Conservation (phyloP, 2,329 filamentous ascomycete genomes). For the Thelonectria discophora region DNA sequence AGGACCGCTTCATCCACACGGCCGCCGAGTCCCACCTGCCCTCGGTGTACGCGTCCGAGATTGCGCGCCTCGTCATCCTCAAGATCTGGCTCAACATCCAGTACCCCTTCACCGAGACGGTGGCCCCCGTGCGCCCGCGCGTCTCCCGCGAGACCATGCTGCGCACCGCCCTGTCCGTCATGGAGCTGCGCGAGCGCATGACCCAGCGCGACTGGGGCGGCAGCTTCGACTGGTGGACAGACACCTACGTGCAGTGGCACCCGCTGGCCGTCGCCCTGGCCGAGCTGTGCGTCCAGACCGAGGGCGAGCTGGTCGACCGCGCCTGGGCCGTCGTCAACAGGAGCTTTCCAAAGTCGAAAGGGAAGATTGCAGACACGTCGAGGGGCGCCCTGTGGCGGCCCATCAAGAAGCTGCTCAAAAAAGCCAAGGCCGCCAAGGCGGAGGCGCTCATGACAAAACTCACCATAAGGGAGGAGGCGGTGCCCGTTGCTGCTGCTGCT, state of each 20-base stretch:
- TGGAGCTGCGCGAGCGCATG: constrained; percentile 52
- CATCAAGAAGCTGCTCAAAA: constrained; percentile 61
- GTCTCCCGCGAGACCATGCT: constrained; percentile 55
- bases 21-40: constrained; percentile 46
- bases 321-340: constrained; percentile 60
- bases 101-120: constrained; percentile 53
- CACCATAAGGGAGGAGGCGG: constrained; percentile 32
- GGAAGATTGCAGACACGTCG: constrained; percentile 58
- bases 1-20: constrained; percentile 50
- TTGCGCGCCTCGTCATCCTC: constrained; percentile 54
- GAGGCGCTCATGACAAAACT: constrained; percentile 43
- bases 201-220: constrained; percentile 46
- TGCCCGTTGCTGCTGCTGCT: too few relatives aligned
- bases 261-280: constrained; percentile 62
- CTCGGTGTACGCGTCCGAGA: constrained; percentile 51
- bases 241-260: constrained; percentile 64
- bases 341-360: constrained; percentile 54
- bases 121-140: constrained; percentile 40
- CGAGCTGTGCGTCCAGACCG: constrained; percentile 59
- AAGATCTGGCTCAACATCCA: constrained; percentile 58
- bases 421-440: constrained; percentile 54
- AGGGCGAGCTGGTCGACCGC: constrained; percentile 55
- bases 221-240: constrained; percentile 58
- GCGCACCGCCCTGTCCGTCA: constrained; percentile 57
- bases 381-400: constrained; percentile 63